Percentiles rank a stretch among this genome's conserved stretches.
phyloP scores from a whole-genome alignment of 1,284 basidiomycete species.

The Tilletia caries region DNA sequence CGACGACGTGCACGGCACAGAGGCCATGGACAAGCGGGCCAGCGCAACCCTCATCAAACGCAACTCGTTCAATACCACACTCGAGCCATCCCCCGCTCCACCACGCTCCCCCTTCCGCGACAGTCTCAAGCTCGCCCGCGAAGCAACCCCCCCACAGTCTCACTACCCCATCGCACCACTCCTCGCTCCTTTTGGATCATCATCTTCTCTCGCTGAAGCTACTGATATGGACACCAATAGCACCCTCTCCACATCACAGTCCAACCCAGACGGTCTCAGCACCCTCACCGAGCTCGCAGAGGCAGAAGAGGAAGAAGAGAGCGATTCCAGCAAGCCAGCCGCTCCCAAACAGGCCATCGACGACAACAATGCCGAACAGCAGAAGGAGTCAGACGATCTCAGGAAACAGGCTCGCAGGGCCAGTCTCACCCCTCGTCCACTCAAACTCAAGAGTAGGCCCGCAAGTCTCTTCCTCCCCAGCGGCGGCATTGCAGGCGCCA shows the following conservation, averaged over 20 bases:
- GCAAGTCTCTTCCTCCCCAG: constrained; percentile 38
- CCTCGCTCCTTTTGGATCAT: neutral
- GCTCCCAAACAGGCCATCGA: constrained; percentile 31
- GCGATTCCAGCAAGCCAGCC: neutral
- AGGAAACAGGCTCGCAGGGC: constrained; percentile 33
- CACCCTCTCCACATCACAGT: neutral
- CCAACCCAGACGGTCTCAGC: neutral
- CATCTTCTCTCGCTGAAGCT: neutral
- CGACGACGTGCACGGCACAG: constrained; percentile 38
- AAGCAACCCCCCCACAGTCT: neutral
- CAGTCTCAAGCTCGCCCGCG: too few relatives aligned
- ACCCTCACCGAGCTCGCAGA: constrained; percentile 3
- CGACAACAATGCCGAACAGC: constrained; percentile 32
- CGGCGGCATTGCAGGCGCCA: neutral
- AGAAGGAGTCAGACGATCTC: constrained; percentile 37
- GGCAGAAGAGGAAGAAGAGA: neutral
- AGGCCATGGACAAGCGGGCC: constrained; percentile 26
- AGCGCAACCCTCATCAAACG: constrained; percentile 23
- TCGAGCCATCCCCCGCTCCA: neutral
- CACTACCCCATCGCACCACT: neutral
- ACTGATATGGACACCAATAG: too few relatives aligned
- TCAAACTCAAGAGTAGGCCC: constrained; percentile 46
- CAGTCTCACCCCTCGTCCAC: constrained; percentile 38
- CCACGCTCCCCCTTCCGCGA: neutral
- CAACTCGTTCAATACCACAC: constrained; percentile 22